A percentile compares a stretch with the other conserved stretches of the same genome.
Conservation (phyloP, 768 basidiomycete genomes). For the Porpolomopsis calyptriformis region DNA sequence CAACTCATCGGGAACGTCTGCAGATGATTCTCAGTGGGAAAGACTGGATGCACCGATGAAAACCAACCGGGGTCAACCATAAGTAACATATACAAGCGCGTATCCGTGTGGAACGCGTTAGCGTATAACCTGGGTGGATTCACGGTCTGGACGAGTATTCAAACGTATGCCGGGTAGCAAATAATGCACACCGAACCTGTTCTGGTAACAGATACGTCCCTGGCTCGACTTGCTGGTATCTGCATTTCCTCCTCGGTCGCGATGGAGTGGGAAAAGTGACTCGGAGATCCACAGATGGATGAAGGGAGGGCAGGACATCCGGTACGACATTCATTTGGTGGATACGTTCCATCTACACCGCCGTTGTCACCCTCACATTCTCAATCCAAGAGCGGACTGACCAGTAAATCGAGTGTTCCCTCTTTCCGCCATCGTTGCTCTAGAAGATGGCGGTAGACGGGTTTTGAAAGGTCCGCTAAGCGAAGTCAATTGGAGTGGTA, state of each 20-base stretch:
- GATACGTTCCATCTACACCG: conserved; percentile 76
- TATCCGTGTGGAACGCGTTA: conserved; percentile 74
- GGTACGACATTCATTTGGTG: conserved; percentile 88
- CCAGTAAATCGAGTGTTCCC: conserved; percentile 75
- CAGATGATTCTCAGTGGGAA: conserved; percentile 5
- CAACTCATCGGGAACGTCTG: conserved; percentile 75
- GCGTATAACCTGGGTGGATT: conserved; percentile 54
- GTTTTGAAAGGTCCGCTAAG: conserved; percentile 56
- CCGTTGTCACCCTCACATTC: not conserved
- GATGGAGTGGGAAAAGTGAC: conserved; percentile 35
- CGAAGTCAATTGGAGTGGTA: not conserved
- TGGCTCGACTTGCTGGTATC: conserved; percentile 47
- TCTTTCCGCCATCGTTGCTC: conserved; percentile 82
- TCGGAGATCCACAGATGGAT: conserved; percentile 66
- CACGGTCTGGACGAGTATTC: conserved; percentile 38
- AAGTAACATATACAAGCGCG: conserved; percentile 75
- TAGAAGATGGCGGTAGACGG: conserved; percentile 65
- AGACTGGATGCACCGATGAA: not conserved
- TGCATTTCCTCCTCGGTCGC: conserved; percentile 24
- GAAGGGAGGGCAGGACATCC: conserved; percentile 65
- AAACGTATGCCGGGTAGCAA: not conserved
- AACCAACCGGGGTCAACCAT: conserved; percentile 74
- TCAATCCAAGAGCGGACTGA: conserved; percentile 27
- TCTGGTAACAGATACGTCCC: conserved; percentile 58
- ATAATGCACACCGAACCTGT: conserved; percentile 38